Base-by-base conservation (phyloP, 2,329 filamentous ascomycete species). In the Colletotrichum spaethianum region DNA sequence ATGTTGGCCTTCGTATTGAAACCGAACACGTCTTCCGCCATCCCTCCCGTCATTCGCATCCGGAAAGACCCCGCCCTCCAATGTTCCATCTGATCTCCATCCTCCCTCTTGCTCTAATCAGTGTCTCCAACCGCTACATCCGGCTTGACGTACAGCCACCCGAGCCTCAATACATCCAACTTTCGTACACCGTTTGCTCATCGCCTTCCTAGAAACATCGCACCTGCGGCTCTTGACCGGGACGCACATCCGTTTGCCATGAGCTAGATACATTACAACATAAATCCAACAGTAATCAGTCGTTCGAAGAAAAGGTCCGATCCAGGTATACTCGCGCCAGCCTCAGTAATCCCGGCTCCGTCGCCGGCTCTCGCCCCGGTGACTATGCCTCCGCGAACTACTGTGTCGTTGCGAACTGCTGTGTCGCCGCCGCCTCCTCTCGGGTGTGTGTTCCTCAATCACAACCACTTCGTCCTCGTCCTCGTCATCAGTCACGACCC, bases 361-460 rank as follows among this genome's bases (percentile, higher is more conserved):
- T 46, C 53, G 67, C 48, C 70, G 65, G 33, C 70, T 72, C 26
- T 70, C 68, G 36, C 31, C 38, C 26, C 63, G 67, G n/a, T 65
- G 64, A 33, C 64, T 72, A 46, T 70, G 70, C 16, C 68, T 40
- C 46, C 40, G 56, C 7, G 66, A 69, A 52, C 66, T 57, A 33
- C 62, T 71, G 56, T 71, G 63, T 14, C 69, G 28, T 26, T 28
- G 57, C 16, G 67, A 70, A 48, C 67, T 61, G 59, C 79, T 80
- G 60, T 77, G 77, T 4, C 69, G 60, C 53, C 73, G 44, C 38
- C 76, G 70, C 69, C 77, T 74, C 44, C 77, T 75, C 36, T 80
- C 78, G 61, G 80, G 78, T 33, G 75, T 77, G 53, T 79, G 76
- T 63, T 83, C 82, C 75, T 83, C 81, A 44, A 81, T 75, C 12